Base-by-base conservation (phyloP, 768 basidiomycete species). In the Tephrocybe sp. region DNA sequence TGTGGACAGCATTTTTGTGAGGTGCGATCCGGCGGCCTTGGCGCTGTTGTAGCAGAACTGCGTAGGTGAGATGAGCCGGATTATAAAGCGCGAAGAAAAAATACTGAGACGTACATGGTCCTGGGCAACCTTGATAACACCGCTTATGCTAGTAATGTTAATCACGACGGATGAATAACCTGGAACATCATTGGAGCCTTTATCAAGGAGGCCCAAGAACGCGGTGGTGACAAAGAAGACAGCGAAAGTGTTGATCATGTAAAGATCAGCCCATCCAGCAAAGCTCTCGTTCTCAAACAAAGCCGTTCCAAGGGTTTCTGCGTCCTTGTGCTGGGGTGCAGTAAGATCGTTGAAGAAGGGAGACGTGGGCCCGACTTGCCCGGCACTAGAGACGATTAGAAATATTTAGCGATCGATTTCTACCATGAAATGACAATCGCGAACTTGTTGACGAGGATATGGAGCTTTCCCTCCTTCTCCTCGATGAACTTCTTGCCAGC, bases 381-480 rank as follows among this genome's bases (percentile, higher is more conserved):
- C 89, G 19, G 89, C 89, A 54, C 90, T 92, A 27, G 25, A 51
- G 36, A 24, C n/a, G n/a, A n/a, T n/a, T 38, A 22, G n/a, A 16
- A 39, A 5, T 35, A 31, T 37, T 15, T 22, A 28, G 16, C 40
- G 5, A 12, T 31, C 13, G 22, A 19, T 9, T 13, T n/a, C 15
- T 11, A 42, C 15, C 7, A 5, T 6, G 11, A 6, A 27, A 9
- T 22, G 1, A 31, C n/a, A 25, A 21, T 24, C 26, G 58, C 78
- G 34, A 51, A 92, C 89, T 92, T 92, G 72, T 92, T 92, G 28
- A 92, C 81, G 4, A 92, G 78, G 44, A 91, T 79, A 58, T 92
- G 87, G 34, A 92, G 61, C 55, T 75, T 86, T 24, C 87, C 87
- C 40, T 91, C 85, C 52, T 73, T 74, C 43, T 75, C 67, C 56